Evolutionary conservation across 176 grass and related monocot species (phyloP).

Genomic region (Ananas comosus): DNA sequence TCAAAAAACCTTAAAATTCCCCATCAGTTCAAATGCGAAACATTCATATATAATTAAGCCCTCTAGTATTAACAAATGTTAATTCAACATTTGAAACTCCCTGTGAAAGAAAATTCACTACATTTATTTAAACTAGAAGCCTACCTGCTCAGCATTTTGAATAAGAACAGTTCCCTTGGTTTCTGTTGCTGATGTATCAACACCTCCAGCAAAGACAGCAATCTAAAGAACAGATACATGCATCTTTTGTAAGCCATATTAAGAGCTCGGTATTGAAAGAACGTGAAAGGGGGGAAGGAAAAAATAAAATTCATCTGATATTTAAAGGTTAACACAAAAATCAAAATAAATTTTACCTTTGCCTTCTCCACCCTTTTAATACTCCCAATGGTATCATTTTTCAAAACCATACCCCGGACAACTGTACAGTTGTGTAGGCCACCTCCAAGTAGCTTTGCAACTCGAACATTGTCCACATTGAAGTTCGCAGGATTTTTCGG

Average conservation of each 20-base stretch:
- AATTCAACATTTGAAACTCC: too few relatives aligned
- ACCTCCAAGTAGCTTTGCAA: conserved; percentile 79
- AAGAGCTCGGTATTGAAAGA: background rate
- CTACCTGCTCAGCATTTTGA: conserved; percentile 81
- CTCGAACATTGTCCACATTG: conserved; percentile 94
- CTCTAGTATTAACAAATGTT: too few relatives aligned
- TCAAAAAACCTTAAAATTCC: too few relatives aligned
- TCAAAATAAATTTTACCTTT: conserved; percentile 34
- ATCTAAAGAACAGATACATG: conserved; percentile 32
- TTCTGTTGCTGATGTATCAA: conserved; percentile 98
- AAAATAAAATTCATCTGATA: conserved; percentile 1
- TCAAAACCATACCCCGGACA: conserved; percentile 82
- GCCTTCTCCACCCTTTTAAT: conserved; percentile 73
- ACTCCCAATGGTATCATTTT: conserved; percentile 71
- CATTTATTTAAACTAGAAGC: conserved; percentile 1
- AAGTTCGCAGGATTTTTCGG: conserved; percentile 85
- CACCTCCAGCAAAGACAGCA: conserved; percentile 83
- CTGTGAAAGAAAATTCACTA: too few relatives aligned
- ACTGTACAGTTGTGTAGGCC: conserved; percentile 84
- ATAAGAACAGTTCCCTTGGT: conserved; percentile 97
- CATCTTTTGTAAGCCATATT: background rate
- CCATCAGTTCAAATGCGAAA: too few relatives aligned
- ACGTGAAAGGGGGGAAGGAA: background rate
- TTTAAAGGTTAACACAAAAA: background rate
- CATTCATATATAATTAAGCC: too few relatives aligned